These are phyloP conservation scores for Waltergamsia citrina DNA, from an alignment of 2,329 filamentous ascomycete genomes.

Conservation along the genomic window DNA sequence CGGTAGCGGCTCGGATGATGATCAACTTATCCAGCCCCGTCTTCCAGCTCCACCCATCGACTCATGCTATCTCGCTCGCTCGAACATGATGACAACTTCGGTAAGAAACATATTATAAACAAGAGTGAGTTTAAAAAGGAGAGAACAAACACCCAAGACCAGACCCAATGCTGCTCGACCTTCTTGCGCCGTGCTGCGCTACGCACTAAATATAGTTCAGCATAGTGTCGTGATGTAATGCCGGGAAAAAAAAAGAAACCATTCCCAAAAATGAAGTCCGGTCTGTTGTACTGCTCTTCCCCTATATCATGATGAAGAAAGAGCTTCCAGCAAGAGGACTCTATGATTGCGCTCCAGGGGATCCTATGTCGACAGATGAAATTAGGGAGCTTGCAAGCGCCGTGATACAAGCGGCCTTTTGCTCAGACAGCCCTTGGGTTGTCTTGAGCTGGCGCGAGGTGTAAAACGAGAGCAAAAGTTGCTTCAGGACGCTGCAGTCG, in stretches of 20 bases:
- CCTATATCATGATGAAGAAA: neutral
- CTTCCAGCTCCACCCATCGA: neutral
- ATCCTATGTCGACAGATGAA: neutral
- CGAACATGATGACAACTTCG: neutral
- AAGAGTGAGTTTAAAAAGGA: constrained; percentile 5
- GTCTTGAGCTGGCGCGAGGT: too few species aligned
- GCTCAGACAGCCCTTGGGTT: neutral
- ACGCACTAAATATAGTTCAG: constrained; percentile 22
- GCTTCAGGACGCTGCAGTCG: too few species aligned
- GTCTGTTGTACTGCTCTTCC: neutral
- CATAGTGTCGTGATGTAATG: constrained; percentile 24
- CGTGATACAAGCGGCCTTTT: neutral
- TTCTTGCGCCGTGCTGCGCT: constrained; percentile 28
- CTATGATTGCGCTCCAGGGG: neutral
- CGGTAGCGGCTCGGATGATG: too few species aligned
- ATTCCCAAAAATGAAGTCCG: neutral
- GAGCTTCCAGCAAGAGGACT: neutral
- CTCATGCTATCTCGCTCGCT: neutral
- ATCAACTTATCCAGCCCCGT: neutral
- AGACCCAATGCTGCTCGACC: constrained; percentile 27
- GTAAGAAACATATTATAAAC: constrained; percentile 9
- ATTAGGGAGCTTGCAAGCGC: neutral
- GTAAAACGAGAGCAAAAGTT: too few species aligned
- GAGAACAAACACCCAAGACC: constrained; percentile 11
- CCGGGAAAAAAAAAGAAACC: constrained; percentile 16